These are phyloP conservation scores for Cercophora newfieldiana DNA, from an alignment of 495 filamentous ascomycete species.

Conservation along the genomic window DNA sequence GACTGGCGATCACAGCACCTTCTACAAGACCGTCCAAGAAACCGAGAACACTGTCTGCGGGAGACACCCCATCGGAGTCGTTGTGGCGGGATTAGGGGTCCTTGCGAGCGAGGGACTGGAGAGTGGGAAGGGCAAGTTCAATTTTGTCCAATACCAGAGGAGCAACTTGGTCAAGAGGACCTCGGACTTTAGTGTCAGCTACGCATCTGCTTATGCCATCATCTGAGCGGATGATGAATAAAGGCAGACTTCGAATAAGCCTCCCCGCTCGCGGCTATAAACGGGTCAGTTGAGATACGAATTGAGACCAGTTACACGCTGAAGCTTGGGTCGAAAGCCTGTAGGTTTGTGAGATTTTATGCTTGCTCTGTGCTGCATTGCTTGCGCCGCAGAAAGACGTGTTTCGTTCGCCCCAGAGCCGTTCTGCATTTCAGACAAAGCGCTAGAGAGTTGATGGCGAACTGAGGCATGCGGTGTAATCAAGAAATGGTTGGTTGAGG, in stretches of 20 bases:
- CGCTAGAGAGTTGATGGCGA: too few relatives aligned
- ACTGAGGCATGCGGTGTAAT: not conserved
- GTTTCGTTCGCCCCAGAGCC: not conserved
- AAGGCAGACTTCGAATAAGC: too few relatives aligned
- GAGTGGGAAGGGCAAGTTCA: constrained; percentile 62
- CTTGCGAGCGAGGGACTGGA: constrained; percentile 42
- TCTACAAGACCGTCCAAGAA: constrained; percentile 63
- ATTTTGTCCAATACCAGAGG: constrained; percentile 88
- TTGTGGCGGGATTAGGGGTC: constrained; percentile 82
- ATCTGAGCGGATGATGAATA: too few relatives aligned
- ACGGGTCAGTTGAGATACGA: not conserved
- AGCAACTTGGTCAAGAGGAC: constrained; percentile 73
- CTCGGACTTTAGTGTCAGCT: constrained; percentile 89
- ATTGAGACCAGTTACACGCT: not conserved
- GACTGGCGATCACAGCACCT: constrained; percentile 66
- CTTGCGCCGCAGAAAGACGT: not conserved
- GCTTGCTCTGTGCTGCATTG: not conserved
- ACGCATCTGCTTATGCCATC: constrained; percentile 78
- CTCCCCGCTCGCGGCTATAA: too few relatives aligned
- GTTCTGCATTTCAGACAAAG: not conserved
- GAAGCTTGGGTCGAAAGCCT: not conserved
- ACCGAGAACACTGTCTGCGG: constrained; percentile 95
- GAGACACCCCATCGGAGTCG: constrained; percentile 90
- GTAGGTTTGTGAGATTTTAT: not conserved
- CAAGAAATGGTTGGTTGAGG: not conserved